Evolutionary conservation across 2,329 filamentous ascomycete genomes (phyloP).

Genomic region (Fusarium sp.): DNA sequence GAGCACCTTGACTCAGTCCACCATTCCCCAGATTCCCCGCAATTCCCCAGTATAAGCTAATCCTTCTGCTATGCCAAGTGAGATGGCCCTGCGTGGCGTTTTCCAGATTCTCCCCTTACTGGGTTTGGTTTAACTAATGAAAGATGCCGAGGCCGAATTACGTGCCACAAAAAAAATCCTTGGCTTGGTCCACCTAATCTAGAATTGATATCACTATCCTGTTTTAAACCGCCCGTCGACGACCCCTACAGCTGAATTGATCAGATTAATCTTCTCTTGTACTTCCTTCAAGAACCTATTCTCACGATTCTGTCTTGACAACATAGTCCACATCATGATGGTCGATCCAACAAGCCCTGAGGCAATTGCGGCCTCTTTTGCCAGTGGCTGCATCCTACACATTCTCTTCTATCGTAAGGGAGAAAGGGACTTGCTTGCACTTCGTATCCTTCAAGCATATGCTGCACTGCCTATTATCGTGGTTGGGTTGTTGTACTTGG

Average conservation of each 20-base stretch:
- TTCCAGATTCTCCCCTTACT: not conserved
- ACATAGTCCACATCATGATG: not conserved
- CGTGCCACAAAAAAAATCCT: not conserved
- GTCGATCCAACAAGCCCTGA: not conserved
- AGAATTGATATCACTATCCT: not conserved
- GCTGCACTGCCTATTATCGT: not conserved
- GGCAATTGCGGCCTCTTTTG: not conserved
- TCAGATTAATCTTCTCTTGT: not conserved
- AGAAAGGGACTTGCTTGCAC: conserved; percentile 45
- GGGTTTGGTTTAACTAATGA: not conserved
- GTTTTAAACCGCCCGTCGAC: not conserved
- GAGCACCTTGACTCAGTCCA: not conserved
- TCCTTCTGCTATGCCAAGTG: not conserved
- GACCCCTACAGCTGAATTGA: not conserved
- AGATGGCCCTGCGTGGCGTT: not conserved
- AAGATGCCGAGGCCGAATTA: conserved; percentile 9
- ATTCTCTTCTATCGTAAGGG: conserved; percentile 40
- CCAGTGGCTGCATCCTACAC: conserved; percentile 27
- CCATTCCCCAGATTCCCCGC: not conserved
- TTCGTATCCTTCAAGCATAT: conserved; percentile 21
- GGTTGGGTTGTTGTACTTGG: not conserved
- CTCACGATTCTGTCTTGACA: not conserved
- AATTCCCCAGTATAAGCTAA: not conserved
- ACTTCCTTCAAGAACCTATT: not conserved
- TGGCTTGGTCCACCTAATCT: not conserved